Conservation (phyloP, 257 asterid genomes). For the Salvia hispanica region DNA sequence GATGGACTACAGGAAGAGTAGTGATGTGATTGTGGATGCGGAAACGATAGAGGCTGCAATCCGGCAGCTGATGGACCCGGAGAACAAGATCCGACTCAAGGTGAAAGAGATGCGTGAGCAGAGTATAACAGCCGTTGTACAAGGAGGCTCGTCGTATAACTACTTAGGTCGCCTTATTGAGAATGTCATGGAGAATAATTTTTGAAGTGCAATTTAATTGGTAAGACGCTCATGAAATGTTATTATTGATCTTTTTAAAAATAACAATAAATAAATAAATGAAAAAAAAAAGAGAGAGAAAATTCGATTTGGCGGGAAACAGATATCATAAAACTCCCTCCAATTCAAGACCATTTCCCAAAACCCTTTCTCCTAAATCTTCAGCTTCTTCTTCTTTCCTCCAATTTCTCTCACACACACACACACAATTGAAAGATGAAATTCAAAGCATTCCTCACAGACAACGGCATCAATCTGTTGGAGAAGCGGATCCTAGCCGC, state of each 20-base stretch:
- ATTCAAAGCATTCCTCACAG: constrained; percentile 79
- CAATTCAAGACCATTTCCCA: constrained; percentile 8
- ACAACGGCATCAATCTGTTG: constrained; percentile 74
- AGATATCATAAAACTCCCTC: no score
- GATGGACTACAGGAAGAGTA: constrained; percentile 31
- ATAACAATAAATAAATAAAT: no score
- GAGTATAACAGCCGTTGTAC: constrained; percentile 20
- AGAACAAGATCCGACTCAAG: not conserved
- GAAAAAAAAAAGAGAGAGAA: not conserved
- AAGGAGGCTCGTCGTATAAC: constrained; percentile 37
- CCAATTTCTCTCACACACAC: not conserved
- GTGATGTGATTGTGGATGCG: constrained; percentile 21
- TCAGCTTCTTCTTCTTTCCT: not conserved
- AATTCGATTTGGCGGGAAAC: not conserved
- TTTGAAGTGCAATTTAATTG: not conserved
- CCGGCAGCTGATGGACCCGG: not conserved
- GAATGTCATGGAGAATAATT: not conserved
- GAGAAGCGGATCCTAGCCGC: constrained; percentile 85
- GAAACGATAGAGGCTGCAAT: constrained; percentile 30
- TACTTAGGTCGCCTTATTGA: constrained; percentile 22
- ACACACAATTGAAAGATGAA: constrained; percentile 45
- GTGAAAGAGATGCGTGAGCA: constrained; percentile 22
- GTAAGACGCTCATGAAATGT: no score
- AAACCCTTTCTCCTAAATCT: constrained; percentile 1
- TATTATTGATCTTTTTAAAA: no score